Conservation (phyloP, 257 asterid genomes). For the Avicennia marina region DNA sequence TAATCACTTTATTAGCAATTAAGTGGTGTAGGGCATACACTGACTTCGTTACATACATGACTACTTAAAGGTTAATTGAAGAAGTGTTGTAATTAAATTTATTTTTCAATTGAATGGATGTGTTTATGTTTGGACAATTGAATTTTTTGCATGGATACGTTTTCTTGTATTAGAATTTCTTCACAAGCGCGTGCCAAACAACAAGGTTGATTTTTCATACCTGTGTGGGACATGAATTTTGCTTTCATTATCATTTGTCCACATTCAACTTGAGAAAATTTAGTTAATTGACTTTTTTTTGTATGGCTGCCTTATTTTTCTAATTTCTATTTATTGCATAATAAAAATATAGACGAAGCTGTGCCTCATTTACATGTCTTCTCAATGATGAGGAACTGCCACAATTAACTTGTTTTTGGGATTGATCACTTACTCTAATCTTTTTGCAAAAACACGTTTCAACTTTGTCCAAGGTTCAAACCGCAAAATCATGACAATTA, state of each 20-base stretch:
- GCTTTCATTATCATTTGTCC: neutral
- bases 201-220: neutral
- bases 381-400: conserved; percentile 18
- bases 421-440: neutral
- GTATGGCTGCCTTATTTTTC: conserved; percentile 1
- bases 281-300: too few relatives aligned
- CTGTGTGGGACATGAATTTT: neutral
- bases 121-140: neutral
- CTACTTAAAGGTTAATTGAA: neutral
- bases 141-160: neutral
- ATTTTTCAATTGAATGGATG: too few relatives aligned
- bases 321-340: neutral
- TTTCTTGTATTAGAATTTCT: neutral
- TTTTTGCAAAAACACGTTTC: neutral
- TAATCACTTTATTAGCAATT: too few relatives aligned
- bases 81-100: too few relatives aligned
- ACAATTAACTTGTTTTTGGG: neutral
- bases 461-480: neutral
- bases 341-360: conserved; percentile 1
- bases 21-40: too few relatives aligned
- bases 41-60: too few relatives aligned
- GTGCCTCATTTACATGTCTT: conserved; percentile 15
- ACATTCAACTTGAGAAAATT: neutral
- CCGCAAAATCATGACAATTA: neutral
- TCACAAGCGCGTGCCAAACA: neutral